These are phyloP conservation scores for Amoebophrya sp. DNA, from an alignment of 169 alveolate species.

Conservation along the genomic window DNA sequence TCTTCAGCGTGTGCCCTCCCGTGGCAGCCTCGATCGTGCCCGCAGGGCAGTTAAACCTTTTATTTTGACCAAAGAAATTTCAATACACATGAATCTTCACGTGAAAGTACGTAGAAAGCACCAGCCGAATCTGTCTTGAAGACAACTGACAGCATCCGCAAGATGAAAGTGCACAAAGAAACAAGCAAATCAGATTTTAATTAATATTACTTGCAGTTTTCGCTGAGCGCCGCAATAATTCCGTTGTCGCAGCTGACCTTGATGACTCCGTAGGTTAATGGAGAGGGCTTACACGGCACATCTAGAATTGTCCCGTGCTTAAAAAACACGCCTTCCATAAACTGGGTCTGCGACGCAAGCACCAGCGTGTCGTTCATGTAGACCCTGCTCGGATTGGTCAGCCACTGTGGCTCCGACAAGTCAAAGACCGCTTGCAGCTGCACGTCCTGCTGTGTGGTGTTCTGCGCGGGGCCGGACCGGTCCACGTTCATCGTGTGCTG, in stretches of 20 bases:
- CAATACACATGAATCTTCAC: no score
- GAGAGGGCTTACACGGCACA: neutral
- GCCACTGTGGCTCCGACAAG: neutral
- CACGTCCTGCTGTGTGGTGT: neutral
- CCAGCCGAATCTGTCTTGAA: no score
- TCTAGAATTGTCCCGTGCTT: neutral
- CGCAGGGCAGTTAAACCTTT: neutral
- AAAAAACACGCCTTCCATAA: neutral
- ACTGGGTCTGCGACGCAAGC: neutral
- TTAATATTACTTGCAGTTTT: neutral
- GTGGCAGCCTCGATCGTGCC: neutral
- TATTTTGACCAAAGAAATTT: no score
- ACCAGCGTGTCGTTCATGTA: neutral
- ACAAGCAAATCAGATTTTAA: neutral
- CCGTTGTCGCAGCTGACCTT: neutral
- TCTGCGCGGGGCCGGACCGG: neutral
- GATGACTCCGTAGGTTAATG: neutral
- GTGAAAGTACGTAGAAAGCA: no score
- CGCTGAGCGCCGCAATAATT: neutral
- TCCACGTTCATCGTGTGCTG: neutral
- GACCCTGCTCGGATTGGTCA: neutral
- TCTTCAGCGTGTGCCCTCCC: neutral
- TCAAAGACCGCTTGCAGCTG: neutral
- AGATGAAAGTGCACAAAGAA: neutral
- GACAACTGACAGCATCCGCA: no score